Evolutionary conservation across 139 green algal genomes (phyloP).

Genomic region (Coelastrella sp.): DNA sequence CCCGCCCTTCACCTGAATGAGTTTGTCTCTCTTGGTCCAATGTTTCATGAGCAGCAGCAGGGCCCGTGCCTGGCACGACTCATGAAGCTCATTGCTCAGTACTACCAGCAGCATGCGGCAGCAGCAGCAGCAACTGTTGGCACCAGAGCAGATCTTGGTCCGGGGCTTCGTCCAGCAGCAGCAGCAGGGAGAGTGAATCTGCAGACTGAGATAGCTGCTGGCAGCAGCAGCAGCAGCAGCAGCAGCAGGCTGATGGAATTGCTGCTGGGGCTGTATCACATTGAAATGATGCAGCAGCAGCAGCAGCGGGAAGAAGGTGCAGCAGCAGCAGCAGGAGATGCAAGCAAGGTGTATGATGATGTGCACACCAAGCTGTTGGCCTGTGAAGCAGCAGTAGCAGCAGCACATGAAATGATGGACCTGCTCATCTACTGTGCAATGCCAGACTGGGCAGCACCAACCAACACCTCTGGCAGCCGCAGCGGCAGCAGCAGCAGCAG

Average conservation of each 20-base stretch:
- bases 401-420: neutral
- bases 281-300: neutral
- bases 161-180: neutral
- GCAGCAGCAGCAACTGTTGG: neutral
- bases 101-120: neutral
- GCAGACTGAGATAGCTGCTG: neutral
- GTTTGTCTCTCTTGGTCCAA: neutral
- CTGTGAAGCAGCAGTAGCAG: neutral
- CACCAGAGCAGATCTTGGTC: neutral
- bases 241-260: slow-evolving; percentile 10
- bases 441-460: neutral
- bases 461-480: neutral
- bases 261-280: neutral
- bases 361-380: neutral
- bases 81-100: neutral
- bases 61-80: neutral
- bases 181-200: neutral
- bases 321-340: neutral
- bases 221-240: neutral
- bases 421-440: neutral
- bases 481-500: slow-evolving; percentile 6
- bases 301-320: neutral
- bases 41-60: slow-evolving; percentile 35
- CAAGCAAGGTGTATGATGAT: neutral
- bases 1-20: neutral